Conservation (phyloP, 805 yeast species). For the Wickerhamiella galacta region DNA sequence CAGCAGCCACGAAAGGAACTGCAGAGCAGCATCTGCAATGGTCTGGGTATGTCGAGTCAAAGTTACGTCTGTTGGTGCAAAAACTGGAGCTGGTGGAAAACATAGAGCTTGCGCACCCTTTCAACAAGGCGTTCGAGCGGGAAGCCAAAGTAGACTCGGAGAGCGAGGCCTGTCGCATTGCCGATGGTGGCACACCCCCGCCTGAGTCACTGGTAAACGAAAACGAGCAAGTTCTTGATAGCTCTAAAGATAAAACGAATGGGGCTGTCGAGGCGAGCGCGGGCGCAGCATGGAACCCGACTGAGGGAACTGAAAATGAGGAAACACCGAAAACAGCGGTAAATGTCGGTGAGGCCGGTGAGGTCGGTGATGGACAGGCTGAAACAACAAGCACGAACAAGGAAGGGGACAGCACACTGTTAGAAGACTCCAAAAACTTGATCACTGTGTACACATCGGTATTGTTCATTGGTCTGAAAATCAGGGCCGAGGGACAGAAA, state of each 20-base stretch:
- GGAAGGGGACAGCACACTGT: constrained; percentile 12
- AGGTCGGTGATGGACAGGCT: no score
- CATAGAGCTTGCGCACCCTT: constrained; percentile 77
- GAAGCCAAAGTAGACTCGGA: constrained; percentile 32
- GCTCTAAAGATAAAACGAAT: no score
- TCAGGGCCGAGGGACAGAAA: constrained; percentile 33
- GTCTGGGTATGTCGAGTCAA: constrained; percentile 88
- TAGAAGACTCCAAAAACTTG: constrained; percentile 15
- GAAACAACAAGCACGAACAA: no score
- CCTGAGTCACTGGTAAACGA: constrained; percentile 22
- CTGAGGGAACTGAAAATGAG: constrained; percentile 1
- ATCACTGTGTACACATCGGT: constrained; percentile 45
- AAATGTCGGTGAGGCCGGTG: no score
- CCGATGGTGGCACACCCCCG: constrained; percentile 44
- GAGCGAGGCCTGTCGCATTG: constrained; percentile 39
- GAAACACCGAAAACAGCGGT: constrained; percentile 1
- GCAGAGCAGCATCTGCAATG: constrained; percentile 77
- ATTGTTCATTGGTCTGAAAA: constrained; percentile 61
- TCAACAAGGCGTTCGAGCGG: constrained; percentile 54
- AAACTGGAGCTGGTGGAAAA: constrained; percentile 69
- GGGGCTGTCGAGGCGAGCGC: no score
- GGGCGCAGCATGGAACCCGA: constrained; percentile 8
- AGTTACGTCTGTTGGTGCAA: constrained; percentile 61
- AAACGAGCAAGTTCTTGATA: no score
- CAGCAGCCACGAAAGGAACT: constrained; percentile 55